Percentiles rank a stretch among this genome's conserved stretches.
These are phyloP conservation scores for Usnea hakonensis DNA, from an alignment of 495 filamentous ascomycete genomes.

Conservation along the genomic window DNA sequence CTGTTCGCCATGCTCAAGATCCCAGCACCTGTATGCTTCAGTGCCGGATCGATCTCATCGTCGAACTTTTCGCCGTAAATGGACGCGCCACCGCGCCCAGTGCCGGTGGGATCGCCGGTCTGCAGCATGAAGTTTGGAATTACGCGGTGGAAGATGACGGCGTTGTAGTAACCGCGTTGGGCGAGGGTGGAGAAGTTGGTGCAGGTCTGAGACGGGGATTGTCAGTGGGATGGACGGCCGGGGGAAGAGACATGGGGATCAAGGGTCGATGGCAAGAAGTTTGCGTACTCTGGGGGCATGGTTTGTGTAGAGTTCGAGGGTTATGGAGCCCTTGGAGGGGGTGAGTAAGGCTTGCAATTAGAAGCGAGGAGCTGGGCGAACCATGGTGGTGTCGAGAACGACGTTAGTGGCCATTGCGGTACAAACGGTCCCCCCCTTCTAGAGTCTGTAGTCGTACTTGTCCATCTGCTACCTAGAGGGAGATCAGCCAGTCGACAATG, in stretches of 20 bases:
- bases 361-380: slow-evolving; percentile 27
- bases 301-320: slow-evolving; percentile 78
- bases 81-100: slow-evolving; percentile 78
- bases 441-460: too few species aligned
- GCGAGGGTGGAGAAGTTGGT: slow-evolving; percentile 79
- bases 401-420: slow-evolving; percentile 64
- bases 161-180: slow-evolving; percentile 76
- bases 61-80: slow-evolving; percentile 96
- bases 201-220: slow-evolving; percentile 49
- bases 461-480: too few species aligned
- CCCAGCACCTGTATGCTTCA: slow-evolving; percentile 93
- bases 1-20: slow-evolving; percentile 94
- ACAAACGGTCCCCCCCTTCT: not conserved
- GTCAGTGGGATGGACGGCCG: slow-evolving; percentile 1
- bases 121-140: slow-evolving; percentile 97
- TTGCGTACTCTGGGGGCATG: slow-evolving; percentile 61
- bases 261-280: not conserved
- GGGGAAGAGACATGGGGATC: not conserved
- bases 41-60: slow-evolving; percentile 68
- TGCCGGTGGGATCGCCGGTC: slow-evolving; percentile 92
- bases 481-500: too few species aligned
- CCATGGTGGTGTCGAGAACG: slow-evolving; percentile 75
- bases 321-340: slow-evolving; percentile 60
- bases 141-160: slow-evolving; percentile 82
- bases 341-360: slow-evolving; percentile 19